Base-by-base conservation (phyloP, 2,329 filamentous ascomycete species). In the Pseudopithomyces maydicus region DNA sequence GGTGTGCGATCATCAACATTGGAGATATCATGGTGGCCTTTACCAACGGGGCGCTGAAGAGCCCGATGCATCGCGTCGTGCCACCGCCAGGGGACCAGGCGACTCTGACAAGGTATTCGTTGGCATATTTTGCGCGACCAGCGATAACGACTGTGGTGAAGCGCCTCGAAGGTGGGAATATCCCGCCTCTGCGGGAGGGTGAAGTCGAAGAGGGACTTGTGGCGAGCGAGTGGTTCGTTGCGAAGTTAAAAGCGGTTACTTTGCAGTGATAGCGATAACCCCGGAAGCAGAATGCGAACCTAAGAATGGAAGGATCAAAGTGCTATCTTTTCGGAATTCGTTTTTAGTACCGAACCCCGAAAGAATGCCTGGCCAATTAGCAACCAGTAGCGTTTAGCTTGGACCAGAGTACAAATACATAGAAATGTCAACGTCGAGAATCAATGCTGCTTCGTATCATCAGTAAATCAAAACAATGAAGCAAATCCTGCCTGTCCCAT, bases 401-500 rank as follows among this genome's bases (percentile, higher is more conserved):
- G 3, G 15, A 17, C n/a, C 6, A 26, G 10, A 39, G 39, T 23
- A 39, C 36, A n/a, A 41, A 42, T 4, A 22, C 33, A 8, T 32
- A 19, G 4, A 29, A 5, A 29, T 29, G 26, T 29, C 26, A 29
- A 4, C 26, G 8, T 29, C 26, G n/a, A n/a, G n/a, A n/a, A n/a
- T n/a, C n/a, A n/a, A n/a, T n/a, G n/a, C n/a, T n/a, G n/a, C n/a
- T n/a, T n/a, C n/a, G n/a, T n/a, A n/a, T n/a, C n/a, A n/a, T n/a
- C 8, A 29, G 26, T 5, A 29, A 29, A 29, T 29, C 4, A 8
- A 5, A 29, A 39, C 15, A 3, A 54, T 53, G 44, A 36, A 44
- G 15, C 63, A 65, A 41, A 61, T 67, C 10, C 62, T 74, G 4
- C 75, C 76, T 11, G 69, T 66, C 6, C 57, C 69, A 3, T 62